Evolutionary conservation across 495 filamentous ascomycete genomes (phyloP), one percentile per base, ranked within the genome.

Genomic region (Aspergillus homomorphus): DNA sequence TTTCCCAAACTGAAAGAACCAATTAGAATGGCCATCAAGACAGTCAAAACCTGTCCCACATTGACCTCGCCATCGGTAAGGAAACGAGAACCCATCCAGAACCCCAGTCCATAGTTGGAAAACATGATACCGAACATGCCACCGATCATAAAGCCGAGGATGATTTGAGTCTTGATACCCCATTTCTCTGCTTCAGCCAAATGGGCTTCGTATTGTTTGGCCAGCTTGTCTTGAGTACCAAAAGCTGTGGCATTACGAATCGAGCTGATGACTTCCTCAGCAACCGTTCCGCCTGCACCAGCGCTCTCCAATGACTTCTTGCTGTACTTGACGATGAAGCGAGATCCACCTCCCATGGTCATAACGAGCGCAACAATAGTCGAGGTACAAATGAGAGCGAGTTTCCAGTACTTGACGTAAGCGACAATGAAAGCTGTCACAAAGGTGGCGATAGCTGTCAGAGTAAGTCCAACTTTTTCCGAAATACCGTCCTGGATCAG

Each of bases 201-300:
- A 67, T 94, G 87, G 0, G 51, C 69, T 60, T 95, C 89, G 68
- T 97, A 98, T 74, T 93, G 86, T 61, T 79, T 80, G 18, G 91
- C 89, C 22, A 98, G 80, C 64, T 92, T 90, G 51, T 91, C 87
- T 72, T 98, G 92, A 0, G 92, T 96, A 58, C 88, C 89, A 65
- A 97, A 98, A 9, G 94, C 94, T 5, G 87, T 86, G n/a, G 92
- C 89, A 68, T 95, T 97, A 38, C 94, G 84, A 62, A 97, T 88
- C 8, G 92, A 96, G 66, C 89, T 93, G 67, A 98, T 85, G 56
- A 96, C 92, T 73, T 98, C 94, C 70, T 98, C 94, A 0, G 90
- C 93, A 19, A 98, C 82, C 0, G 88, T 92, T 48, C 93, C 93
- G 65, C 92, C 92, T 16, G 85, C 77, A 46, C 89, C 92, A 64